Base-by-base conservation (phyloP, 1,139 yeast species). In the Sugiyamaella grinbergsii region DNA sequence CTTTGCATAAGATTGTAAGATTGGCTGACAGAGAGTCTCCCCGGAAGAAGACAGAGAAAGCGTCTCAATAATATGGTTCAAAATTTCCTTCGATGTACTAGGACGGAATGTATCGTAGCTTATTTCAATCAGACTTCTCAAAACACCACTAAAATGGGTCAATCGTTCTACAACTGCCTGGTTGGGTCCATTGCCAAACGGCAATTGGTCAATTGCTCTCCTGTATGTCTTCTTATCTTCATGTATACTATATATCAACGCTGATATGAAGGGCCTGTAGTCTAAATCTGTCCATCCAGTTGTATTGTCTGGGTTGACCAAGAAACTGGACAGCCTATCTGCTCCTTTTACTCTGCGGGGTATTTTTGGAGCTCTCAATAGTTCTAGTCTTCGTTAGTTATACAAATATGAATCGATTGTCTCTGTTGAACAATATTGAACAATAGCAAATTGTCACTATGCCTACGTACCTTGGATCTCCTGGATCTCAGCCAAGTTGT, bases 1-100 rank as follows among this genome's bases (percentile, higher is more conserved):
- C 36, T 52, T 56, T 8, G 58, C 43, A 28, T 52, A 52, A 5
- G 59, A 54, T 6, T 29, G 37, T 20, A 59, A 44, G 42, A 59
- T 34, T 2, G 61, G 61, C 15, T 48, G 48, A 23, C 54, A 52
- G 3, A 57, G 16, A 7, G 32, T 41, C 8, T 42, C 52, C 2
- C 46, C 28, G 4, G 42, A 26, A 2, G 47, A 24, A 2, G 41
- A 39, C 4, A 52, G 24, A 10, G 49, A 47, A n/a, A 58, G 41
- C 15, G 50, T 34, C 4, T 45, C 51, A 31, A 42, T 44, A 10
- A 58, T 34, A 45, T 46, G 51, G 22, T 32, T 26, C 4, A 59
- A 19, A 2, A 58, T 19, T 26, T 23, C 34, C 22, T 40, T 46
- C 4, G 53, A 28, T 23, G 60, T 49, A 24, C 50, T 53, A 16